Conservation (phyloP, 805 yeast species). For the Ogataea ganodermae region DNA sequence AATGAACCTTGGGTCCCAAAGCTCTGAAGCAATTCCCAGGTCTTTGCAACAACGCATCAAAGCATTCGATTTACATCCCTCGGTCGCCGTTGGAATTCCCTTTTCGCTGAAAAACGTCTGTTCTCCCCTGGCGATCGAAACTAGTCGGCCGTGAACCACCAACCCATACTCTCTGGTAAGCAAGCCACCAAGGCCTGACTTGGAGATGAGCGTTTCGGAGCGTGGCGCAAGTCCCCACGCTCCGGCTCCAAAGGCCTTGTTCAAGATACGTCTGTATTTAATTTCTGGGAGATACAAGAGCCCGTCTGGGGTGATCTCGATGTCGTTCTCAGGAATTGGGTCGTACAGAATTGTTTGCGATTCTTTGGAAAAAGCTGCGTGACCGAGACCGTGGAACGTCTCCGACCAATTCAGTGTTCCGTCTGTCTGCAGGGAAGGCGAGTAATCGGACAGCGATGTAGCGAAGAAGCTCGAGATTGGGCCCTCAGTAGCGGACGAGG, state of each 20-base stretch:
- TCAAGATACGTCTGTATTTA: constrained; percentile 86
- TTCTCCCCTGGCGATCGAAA: constrained; percentile 92
- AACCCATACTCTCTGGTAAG: constrained; percentile 91
- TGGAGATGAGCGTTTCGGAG: constrained; percentile 76
- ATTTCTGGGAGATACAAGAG: constrained; percentile 90
- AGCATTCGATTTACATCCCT: constrained; percentile 96
- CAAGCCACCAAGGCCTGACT: constrained; percentile 38
- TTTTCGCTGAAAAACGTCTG: constrained; percentile 86
- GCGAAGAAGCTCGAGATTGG: constrained; percentile 21
- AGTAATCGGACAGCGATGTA: constrained; percentile 28
- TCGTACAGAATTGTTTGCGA: constrained; percentile 62
- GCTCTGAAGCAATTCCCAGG: constrained; percentile 92
- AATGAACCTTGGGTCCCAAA: constrained; percentile 96
- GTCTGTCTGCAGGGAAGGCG: constrained; percentile 16
- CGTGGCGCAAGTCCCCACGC: constrained; percentile 98
- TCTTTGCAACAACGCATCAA: constrained; percentile 98
- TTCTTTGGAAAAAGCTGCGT: constrained; percentile 67
- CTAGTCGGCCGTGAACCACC: constrained; percentile 83
- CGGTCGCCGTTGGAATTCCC: constrained; percentile 92
- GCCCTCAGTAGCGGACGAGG: constrained; percentile 11
- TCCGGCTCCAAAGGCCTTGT: constrained; percentile 95
- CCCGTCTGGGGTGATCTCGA: constrained; percentile 96
- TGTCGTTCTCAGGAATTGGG: constrained; percentile 66
- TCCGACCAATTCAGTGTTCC: constrained; percentile 71
- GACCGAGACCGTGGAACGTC: constrained; percentile 84